Base-by-base conservation (phyloP, 140 eudicot genomes). In the Cichorium intybus region DNA sequence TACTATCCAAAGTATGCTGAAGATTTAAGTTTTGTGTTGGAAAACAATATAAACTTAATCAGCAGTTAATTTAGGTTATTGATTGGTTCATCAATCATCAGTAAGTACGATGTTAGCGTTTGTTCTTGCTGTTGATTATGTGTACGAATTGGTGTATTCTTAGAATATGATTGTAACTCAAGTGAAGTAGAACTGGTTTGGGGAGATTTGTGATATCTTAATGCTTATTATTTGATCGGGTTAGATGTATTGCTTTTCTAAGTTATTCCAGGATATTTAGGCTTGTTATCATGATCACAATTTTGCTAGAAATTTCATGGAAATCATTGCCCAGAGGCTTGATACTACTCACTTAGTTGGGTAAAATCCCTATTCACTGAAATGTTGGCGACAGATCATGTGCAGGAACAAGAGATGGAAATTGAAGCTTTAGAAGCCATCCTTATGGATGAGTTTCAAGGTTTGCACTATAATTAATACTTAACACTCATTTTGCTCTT, bases 401-500 rank as follows among this genome's bases (percentile, higher is more conserved):
- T 74, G 85, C 96, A 80, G 80, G 97, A 91, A 72, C 97, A 91
- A 81, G 97, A 91, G 76, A 91, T 87, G 97, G 97, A 91, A 79
- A 82, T 91, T 0, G 97, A 91, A 70, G 97, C 97, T 34, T 63
- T 91, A 50, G 91, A 87, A 59, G 96, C 97, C 47, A 91, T 91
- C 58, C 97, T 91, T 47, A 78, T 75, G 88, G 96, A 91, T 47
- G 97, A 91, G 45, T 87, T 91, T 54, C 75, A 79, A 82, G 97
- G 97, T 87, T 35, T 18, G 65, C 50, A 26, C 49, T 11, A 12
- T 15, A 16, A 56, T 17, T 24, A 3, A 21, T 23, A 12, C 52
- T 49, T 39, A 20, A 66, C 22, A 28, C 28, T 14, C 62, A 3
- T 53, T 63, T 28, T 10, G 18, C 63, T 64, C 48, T 53, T 28